These are phyloP conservation scores for Liriodendron chinense DNA, from an alignment of 164 flowering plant species.

Conservation along the genomic window DNA sequence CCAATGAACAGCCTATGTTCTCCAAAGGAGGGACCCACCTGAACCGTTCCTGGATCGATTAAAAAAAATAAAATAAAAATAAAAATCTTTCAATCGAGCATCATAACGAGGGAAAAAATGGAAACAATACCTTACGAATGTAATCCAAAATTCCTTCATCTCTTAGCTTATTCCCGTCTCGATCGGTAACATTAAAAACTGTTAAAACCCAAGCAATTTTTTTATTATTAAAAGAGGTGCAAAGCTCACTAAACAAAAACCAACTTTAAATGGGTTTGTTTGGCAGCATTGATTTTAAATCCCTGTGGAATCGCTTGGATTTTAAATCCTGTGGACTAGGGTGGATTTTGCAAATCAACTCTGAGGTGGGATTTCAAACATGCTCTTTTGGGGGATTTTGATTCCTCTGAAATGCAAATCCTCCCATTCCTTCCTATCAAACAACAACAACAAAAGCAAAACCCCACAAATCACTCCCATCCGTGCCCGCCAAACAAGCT, in stretches of 20 bases:
- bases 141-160: slow-evolving; percentile 64
- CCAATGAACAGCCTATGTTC: neutral
- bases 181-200: slow-evolving; percentile 88
- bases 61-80: neutral
- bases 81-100: neutral
- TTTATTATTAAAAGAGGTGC: neutral
- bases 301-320: too few species aligned
- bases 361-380: too few species aligned
- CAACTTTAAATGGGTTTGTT: neutral
- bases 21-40: neutral
- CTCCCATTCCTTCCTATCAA: too few species aligned
- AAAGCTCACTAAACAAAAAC: neutral
- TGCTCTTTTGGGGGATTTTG: too few species aligned
- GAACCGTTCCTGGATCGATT: neutral
- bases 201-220: slow-evolving; percentile 12
- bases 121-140: slow-evolving; percentile 51
- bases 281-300: too few species aligned
- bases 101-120: neutral
- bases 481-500: neutral
- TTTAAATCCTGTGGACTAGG: too few species aligned
- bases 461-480: neutral
- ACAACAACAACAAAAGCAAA: too few species aligned
- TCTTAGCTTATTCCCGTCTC: slow-evolving; percentile 77
- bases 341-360: too few species aligned
- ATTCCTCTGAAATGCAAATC: too few species aligned